Evolutionary conservation across 495 filamentous ascomycete genomes (phyloP), one percentile per base, ranked within the genome.

Genomic region (Lindgomyces ingoldianus): DNA sequence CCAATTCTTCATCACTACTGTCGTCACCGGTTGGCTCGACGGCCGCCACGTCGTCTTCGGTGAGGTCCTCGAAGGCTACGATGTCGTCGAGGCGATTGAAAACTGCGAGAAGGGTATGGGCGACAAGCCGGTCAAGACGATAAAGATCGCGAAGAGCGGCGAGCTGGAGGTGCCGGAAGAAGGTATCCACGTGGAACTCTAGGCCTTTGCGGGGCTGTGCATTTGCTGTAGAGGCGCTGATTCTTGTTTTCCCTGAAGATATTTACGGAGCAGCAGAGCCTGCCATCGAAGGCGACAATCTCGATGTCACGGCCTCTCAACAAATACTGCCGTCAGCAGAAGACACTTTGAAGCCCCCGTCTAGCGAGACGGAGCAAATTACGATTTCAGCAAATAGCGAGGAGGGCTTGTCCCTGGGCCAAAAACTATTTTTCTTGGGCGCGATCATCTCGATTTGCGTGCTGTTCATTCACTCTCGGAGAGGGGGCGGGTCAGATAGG

Each of bases 151-250:
- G 53, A 95, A 97, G 86, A 93, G 91, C 77, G 94, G 94, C 71
- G 95, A 98, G 84, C 81, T 97, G 55, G 81, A 85, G 77, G 82
- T 93, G 68, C 89, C 91, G 71, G 78, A 86, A 76, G 92, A 97
- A 98, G 94, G 94, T 98, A 97, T 90, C 84, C 90, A 95, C 78
- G 87, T 88, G 78, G 94, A 98, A 78, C 90, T 97, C 77, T 98
- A 91, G 84, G 51, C 57, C 51, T 51, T 53, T 59, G 33, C 51
- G 19, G 46, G 29, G 61, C 48, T 45, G 21, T 53, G 33, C 22
- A 33, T 60, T 49, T 70, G 57, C 49, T 68, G 48, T 60, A 50
- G 65, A 65, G 65, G 50, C 60, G 68, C 70, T 72, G 72, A 73
- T 74, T 60, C 45, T 67, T 66, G 48, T 30, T 59, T 62, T 29